Evolutionary conservation across 768 basidiomycete species (phyloP).

Genomic region (Stropharia rugosoannulata): DNA sequence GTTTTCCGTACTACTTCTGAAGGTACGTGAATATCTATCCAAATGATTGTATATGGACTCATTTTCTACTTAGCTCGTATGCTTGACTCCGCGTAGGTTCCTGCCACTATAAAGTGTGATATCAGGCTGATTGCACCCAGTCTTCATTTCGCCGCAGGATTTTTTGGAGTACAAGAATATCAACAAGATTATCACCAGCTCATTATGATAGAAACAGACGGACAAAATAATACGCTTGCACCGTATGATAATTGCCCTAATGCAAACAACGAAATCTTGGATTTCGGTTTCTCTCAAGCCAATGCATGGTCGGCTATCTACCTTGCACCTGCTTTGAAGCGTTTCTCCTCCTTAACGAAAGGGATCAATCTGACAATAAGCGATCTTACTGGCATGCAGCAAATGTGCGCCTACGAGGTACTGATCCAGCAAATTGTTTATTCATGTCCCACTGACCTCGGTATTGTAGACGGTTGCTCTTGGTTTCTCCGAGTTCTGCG

Average conservation of each 20-base stretch:
- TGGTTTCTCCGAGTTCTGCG: constrained; percentile 76
- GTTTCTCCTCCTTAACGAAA: constrained; percentile 47
- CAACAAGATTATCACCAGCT: constrained; percentile 56
- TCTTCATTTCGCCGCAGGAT: constrained; percentile 54
- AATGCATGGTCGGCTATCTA: constrained; percentile 61
- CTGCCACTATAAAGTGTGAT: neutral
- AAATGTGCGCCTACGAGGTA: constrained; percentile 76
- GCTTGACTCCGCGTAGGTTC: constrained; percentile 44
- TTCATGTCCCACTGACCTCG: neutral
- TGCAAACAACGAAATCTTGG: constrained; percentile 40
- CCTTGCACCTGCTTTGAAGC: constrained; percentile 50
- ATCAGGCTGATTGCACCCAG: constrained; percentile 15
- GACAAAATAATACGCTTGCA: constrained; percentile 70
- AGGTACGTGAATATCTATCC: constrained; percentile 30
- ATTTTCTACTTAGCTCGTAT: constrained; percentile 38
- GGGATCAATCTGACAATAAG: constrained; percentile 52
- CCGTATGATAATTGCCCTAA: constrained; percentile 70
- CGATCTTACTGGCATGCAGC: constrained; percentile 61
- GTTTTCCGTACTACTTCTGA: constrained; percentile 63
- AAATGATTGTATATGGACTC: neutral
- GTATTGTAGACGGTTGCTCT: constrained; percentile 67
- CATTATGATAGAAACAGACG: constrained; percentile 54
- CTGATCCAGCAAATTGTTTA: neutral
- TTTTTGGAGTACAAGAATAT: constrained; percentile 54
- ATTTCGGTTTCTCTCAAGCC: constrained; percentile 41